Percentiles rank a stretch among this genome's conserved stretches.
Conservation (phyloP, 352 stramenopile species). For the Thraustochytrium sp. region DNA sequence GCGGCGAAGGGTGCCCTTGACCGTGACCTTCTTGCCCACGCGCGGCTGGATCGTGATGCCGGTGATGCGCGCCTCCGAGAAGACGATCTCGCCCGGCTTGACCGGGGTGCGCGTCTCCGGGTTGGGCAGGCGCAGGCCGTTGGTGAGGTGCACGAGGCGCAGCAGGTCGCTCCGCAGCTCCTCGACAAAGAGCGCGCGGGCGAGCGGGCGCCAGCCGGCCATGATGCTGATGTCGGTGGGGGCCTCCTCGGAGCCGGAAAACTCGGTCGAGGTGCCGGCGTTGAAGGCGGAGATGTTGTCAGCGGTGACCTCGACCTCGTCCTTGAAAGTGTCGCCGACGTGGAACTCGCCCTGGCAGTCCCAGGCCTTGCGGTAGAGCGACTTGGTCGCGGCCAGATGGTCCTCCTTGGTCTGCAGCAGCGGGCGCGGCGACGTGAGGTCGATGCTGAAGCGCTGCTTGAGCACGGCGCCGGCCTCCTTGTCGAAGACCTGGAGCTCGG, state of each 20-base stretch:
- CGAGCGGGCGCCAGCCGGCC: conserved; percentile 68
- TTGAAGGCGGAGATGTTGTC: conserved; percentile 35
- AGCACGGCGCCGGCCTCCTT: conserved; percentile 26
- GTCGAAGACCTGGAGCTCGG: conserved; percentile 32
- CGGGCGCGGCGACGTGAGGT: neutral
- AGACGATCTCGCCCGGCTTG: conserved; percentile 61
- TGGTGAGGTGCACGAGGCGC: conserved; percentile 69
- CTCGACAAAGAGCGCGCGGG: conserved; percentile 71
- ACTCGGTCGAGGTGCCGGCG: neutral
- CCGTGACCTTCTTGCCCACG: conserved; percentile 67
- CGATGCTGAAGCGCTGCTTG: conserved; percentile 1
- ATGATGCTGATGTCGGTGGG: conserved; percentile 70
- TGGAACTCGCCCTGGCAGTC: conserved; percentile 21
- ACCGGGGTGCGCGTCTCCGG: conserved; percentile 54
- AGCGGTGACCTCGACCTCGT: conserved; percentile 11
- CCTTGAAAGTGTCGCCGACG: conserved; percentile 1
- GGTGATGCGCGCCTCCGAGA: conserved; percentile 64
- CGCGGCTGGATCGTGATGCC: conserved; percentile 66
- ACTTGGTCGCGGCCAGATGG: neutral
- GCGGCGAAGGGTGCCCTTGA: conserved; percentile 51
- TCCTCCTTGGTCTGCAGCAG: conserved; percentile 9
- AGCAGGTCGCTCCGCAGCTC: conserved; percentile 72
- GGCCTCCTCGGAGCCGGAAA: conserved; percentile 25
- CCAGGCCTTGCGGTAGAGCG: conserved; percentile 24
- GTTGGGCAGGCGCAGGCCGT: conserved; percentile 65